Evolutionary conservation across 2,329 filamentous ascomycete genomes (phyloP), one percentile per base, ranked within the genome.

Genomic region (Zymoseptoria ardabiliae): DNA sequence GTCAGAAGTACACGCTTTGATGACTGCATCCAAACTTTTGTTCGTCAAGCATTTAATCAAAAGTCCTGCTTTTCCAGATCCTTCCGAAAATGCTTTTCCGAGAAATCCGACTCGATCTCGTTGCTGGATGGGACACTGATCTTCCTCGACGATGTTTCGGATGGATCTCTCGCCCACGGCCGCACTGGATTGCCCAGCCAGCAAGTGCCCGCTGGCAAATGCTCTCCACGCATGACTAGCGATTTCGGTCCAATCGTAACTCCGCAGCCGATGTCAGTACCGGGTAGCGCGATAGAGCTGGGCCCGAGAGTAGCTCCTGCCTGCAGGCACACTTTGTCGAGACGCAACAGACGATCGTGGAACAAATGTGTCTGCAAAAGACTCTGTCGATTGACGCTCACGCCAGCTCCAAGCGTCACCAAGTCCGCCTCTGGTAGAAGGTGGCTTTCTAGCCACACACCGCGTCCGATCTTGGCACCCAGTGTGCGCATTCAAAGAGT

Each of bases 281-380:
- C 64, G 3, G 66, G 66, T 45, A 67, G 50, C 49, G 61, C 66
- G 17, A 68, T 61, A 1, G 65, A 64, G 45, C 65, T 65, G 13
- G 65, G 63, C 41, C 67, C 67, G 2, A 64, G 45, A 53, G 61
- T 64, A 11, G 63, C 41, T 20, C 57, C 60, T n/a, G 53, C 45
- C 2, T 65, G 64, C 9, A 68, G 53, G 2, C 21, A n/a, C 13
- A 68, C 63, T 3, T 35, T 54, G 5, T 65, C 66, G 9, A 68
- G 59, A 49, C 67, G 67, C 66, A 68, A 66, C n/a, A 68, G 57
- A 13, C 66, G 60, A 45, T 68, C 66, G 50, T 68, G 65, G 55
- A 68, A 68, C 4, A 67, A 54, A 56, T 67, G 65, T 2, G 66
- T 67, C 41, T 68, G 65, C 3, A 63, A 61, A 3, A 63, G 65